Conservation (phyloP, 2,329 filamentous ascomycete genomes). For the Pseudogymnoascus sp. region DNA sequence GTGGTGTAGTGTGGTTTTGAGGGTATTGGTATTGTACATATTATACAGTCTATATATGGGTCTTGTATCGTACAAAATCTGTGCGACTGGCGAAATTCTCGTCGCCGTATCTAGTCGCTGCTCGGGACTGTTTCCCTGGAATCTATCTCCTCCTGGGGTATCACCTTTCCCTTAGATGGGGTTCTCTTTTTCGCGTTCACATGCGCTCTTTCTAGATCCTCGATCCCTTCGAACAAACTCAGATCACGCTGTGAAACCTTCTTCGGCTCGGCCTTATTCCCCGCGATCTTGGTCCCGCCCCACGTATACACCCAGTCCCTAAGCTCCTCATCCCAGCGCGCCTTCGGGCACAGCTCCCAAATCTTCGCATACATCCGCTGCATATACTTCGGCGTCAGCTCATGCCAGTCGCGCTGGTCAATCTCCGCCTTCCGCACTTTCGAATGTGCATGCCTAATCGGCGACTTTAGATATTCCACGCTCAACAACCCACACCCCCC, state of each 20-base stretch:
- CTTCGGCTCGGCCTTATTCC: constrained; percentile 27
- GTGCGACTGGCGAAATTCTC: neutral
- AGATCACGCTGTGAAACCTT: constrained; percentile 27
- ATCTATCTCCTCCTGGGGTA: neutral
- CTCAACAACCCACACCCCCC: neutral
- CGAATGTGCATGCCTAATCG: constrained; percentile 9
- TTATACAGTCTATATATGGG: constrained; percentile 1
- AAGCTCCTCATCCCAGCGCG: constrained; percentile 28
- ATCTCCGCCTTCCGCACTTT: neutral
- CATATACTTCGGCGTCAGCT: constrained; percentile 36
- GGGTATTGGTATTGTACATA: constrained; percentile 21
- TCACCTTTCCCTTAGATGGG: neutral
- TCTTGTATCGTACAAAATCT: neutral
- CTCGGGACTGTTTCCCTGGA: neutral
- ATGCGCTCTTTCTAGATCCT: constrained; percentile 15
- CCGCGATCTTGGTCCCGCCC: constrained; percentile 32
- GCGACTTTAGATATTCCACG: constrained; percentile 12
- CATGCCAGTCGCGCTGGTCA: constrained; percentile 14
- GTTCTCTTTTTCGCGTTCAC: neutral
- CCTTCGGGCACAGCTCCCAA: constrained; percentile 38
- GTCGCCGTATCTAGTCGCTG: neutral
- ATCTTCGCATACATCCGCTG: constrained; percentile 40
- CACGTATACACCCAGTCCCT: constrained; percentile 36
- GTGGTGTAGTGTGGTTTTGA: constrained; percentile 23
- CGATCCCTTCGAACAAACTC: constrained; percentile 42